Evolutionary conservation across 352 stramenopile species (phyloP).

Genomic region (Phytophthora nicotianae): DNA sequence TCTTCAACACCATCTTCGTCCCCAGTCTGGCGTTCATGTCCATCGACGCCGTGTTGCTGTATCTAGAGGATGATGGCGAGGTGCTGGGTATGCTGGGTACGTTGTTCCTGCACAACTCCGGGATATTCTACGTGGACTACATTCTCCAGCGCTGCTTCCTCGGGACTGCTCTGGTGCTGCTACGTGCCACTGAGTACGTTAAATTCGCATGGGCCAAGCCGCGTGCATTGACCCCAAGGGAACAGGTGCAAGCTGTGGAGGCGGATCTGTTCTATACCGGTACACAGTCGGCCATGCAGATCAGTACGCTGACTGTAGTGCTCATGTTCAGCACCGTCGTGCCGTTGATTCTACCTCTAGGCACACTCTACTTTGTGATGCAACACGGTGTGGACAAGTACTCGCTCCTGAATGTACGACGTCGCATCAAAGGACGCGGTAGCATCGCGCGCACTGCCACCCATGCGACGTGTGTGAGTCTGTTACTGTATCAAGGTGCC

Average conservation of each 20-base stretch:
- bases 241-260: constrained; percentile 74
- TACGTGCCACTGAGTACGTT: constrained; percentile 79
- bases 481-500: constrained; percentile 81
- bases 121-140: constrained; percentile 91
- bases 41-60: constrained; percentile 83
- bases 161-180: constrained; percentile 72
- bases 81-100: constrained; percentile 83
- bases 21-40: constrained; percentile 86
- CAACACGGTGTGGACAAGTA: constrained; percentile 89
- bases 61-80: constrained; percentile 74
- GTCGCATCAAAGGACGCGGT: constrained; percentile 82
- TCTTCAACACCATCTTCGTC: constrained; percentile 91
- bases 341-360: constrained; percentile 80
- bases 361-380: constrained; percentile 85
- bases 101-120: constrained; percentile 88
- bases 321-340: constrained; percentile 88
- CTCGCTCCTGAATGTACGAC: constrained; percentile 76
- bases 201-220: constrained; percentile 85
- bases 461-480: constrained; percentile 79
- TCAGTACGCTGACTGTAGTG: constrained; percentile 83
- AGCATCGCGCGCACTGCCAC: constrained; percentile 83
- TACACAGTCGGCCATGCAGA: constrained; percentile 84
- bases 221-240: constrained; percentile 71
- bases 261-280: constrained; percentile 85
- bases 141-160: constrained; percentile 86